phyloP scores from a whole-genome alignment of 345 rosid genomes.

The Fremontodendron californicum region DNA sequence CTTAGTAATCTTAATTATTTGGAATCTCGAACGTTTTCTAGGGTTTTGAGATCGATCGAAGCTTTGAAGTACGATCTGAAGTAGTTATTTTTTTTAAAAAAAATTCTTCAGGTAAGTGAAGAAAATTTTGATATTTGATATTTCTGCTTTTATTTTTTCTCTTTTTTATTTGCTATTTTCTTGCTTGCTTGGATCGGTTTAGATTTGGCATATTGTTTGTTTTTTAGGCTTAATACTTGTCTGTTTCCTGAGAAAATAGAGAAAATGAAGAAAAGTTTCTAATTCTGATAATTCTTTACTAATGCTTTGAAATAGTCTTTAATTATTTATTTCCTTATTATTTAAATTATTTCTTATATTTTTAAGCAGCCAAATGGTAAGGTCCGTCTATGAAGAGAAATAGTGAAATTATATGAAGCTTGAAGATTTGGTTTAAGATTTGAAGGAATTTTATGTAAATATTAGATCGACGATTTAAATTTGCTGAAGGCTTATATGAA shows the following conservation, averaged over 20 bases:
- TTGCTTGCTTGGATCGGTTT: conserved; percentile 33
- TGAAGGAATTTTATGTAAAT: conserved; percentile 8
- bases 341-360: background rate
- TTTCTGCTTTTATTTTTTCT: background rate
- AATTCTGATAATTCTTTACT: background rate
- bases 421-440: conserved; percentile 11
- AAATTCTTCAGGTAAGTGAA: conserved; percentile 26
- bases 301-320: background rate
- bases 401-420: conserved; percentile 1
- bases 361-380: background rate
- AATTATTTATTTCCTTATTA: background rate
- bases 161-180: background rate
- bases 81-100: background rate
- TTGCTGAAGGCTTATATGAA: conserved; percentile 10
- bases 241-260: conserved; percentile 20
- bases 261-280: conserved; percentile 16
- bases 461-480: conserved; percentile 14
- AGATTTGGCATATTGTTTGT: conserved; percentile 23
- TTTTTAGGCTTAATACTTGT: conserved; percentile 8
- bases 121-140: background rate
- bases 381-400: background rate
- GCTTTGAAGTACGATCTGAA: conserved; percentile 6
- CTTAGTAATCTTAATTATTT: conserved; percentile 3
- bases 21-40: background rate
- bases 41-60: conserved; percentile 26